These are phyloP conservation scores for Rhodotorula sp. DNA, from an alignment of 1,284 basidiomycete species.

Conservation along the genomic window DNA sequence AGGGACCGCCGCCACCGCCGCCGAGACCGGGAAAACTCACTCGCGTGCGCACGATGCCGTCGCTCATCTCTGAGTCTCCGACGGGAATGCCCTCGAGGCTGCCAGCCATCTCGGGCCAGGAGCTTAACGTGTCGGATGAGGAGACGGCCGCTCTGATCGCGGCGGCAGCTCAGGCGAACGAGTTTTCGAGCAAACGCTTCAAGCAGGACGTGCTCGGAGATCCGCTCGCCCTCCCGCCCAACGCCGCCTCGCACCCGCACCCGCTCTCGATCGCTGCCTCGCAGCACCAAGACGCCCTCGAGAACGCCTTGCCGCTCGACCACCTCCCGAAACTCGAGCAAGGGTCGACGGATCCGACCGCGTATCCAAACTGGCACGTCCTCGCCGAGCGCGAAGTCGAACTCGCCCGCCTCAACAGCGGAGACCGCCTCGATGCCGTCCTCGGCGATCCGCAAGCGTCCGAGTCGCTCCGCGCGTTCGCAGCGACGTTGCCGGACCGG, in stretches of 20 bases:
- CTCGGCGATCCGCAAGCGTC: conserved; percentile 20
- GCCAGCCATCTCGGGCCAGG: neutral
- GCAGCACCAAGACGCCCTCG: neutral
- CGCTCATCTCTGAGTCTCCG: neutral
- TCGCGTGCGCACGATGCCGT: neutral
- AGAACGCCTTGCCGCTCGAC: neutral
- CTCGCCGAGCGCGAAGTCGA: conserved; percentile 19
- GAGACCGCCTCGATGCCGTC: conserved; percentile 15
- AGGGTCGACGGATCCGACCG: conserved; percentile 1
- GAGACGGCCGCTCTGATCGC: neutral
- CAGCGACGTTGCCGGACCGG: conserved; percentile 1
- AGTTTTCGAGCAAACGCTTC: neutral
- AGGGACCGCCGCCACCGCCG: neutral
- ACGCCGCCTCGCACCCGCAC: neutral
- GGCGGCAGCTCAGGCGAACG: neutral
- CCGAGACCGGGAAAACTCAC: neutral
- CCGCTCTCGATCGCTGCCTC: neutral
- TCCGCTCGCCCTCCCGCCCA: neutral
- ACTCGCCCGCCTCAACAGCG: conserved; percentile 14
- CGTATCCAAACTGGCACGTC: conserved; percentile 25
- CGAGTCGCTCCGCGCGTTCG: conserved; percentile 16
- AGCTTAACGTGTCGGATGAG: neutral
- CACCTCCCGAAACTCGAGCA: conserved; percentile 12
- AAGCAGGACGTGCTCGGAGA: neutral
- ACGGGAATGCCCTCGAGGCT: neutral